Percentiles rank a stretch among this genome's conserved stretches.
These are phyloP conservation scores for Blepharisma stoltei DNA, from an alignment of 73 alveolate genomes.

Conservation along the genomic window DNA sequence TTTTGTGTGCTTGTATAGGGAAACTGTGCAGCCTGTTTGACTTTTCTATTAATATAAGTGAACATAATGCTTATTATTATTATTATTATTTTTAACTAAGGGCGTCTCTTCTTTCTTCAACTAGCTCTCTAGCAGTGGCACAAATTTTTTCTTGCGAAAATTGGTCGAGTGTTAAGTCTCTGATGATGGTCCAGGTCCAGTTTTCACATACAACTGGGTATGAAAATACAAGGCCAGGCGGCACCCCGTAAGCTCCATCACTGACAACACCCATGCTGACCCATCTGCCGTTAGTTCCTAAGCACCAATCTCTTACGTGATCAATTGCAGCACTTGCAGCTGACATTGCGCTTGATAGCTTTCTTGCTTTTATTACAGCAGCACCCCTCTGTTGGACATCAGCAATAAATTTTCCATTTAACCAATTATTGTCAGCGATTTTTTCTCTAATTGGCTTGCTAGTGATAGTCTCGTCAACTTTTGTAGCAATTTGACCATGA, in stretches of 20 bases:
- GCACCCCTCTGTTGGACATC: slow-evolving; percentile 86
- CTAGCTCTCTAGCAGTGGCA: slow-evolving; percentile 55
- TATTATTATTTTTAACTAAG: too few relatives aligned
- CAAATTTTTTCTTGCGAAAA: slow-evolving; percentile 42
- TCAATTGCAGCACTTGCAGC: slow-evolving; percentile 91
- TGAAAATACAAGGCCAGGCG: slow-evolving; percentile 68
- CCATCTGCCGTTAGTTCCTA: slow-evolving; percentile 65
- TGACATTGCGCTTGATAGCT: slow-evolving; percentile 68
- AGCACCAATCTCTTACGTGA: slow-evolving; percentile 84
- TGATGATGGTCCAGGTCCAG: slow-evolving; percentile 66
- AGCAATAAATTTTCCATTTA: slow-evolving; percentile 56
- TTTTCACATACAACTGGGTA: slow-evolving; percentile 77
- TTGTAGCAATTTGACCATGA: slow-evolving; percentile 40
- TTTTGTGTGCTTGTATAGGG: too few relatives aligned
- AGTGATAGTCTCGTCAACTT: slow-evolving; percentile 1
- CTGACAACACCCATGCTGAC: slow-evolving; percentile 77
- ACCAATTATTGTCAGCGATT: slow-evolving; percentile 54
- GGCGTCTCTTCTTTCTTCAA: slow-evolving; percentile 48
- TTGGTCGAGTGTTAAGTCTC: slow-evolving; percentile 51
- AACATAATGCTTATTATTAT: too few relatives aligned
- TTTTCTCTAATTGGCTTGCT: slow-evolving; percentile 50
- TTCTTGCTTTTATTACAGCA: slow-evolving; percentile 70
- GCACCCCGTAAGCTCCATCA: slow-evolving; percentile 65
- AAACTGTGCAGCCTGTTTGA: too few relatives aligned
- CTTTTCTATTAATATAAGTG: too few relatives aligned